Evolutionary conservation across 257 asterid species (phyloP), one percentile per base, ranked within the genome.

Genomic region (Penstemon davidsonii): DNA sequence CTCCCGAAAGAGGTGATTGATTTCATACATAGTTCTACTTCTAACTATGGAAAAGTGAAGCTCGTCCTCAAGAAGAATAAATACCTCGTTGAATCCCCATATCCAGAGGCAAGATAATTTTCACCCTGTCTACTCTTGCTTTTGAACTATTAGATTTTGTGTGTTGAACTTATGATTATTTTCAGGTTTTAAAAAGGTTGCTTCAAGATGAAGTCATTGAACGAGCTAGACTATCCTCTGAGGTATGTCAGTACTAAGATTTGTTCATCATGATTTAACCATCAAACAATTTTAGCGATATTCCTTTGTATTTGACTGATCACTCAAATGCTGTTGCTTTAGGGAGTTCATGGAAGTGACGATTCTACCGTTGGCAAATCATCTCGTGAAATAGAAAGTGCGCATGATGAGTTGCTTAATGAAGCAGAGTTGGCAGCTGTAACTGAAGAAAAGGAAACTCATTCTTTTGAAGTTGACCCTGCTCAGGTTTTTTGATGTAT

Each of bases 391-490:
- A 81, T 91, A 70, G 96, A 87, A 80, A 90, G 96, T 47, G 70
- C 87, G 42, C 98, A 94, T 66, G 96, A 85, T 68, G 99, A 91
- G 75, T 81, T 94, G 87, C 84, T 88, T 61, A 89, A 86, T 85
- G 96, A 83, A 77, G 96, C 96, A 18, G 96, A 91, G 71, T 70
- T 94, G 83, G 97, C 96, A 13, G 96, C 99, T 79, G 99, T 83
- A 63, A 90, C 96, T 78, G 97, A 87, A 88, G 97, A 94, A 81
- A 94, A 86, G 81, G 99, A 91, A 83, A 94, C 96, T 47, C 99
- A 88, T 81, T 74, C 97, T 9, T 91, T 94, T 79, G 96, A 94
- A 79, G 80, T 94, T 73, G 91, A 88, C 73, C 96, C 96, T 78
- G 81, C 89, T 65, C 98, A 91, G 96, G 99, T 91, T 62, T 52